Evolutionary conservation across 768 basidiomycete genomes (phyloP).

Genomic region (Leucosporidium creatinivorum): DNA sequence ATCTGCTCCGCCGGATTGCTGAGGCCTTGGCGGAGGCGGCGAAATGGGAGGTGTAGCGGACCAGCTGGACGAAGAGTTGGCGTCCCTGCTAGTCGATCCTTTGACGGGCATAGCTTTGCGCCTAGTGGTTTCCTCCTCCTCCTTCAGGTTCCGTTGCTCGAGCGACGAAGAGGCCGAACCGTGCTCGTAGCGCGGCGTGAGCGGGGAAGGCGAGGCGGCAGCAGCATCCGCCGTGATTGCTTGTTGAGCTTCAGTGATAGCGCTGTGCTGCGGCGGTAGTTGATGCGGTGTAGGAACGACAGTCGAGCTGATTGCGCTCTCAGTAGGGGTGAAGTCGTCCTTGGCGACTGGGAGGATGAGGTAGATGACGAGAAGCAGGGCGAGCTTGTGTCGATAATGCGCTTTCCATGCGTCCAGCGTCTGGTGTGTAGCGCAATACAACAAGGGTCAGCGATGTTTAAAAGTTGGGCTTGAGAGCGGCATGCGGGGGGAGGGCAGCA

Average conservation of each 20-base stretch:
- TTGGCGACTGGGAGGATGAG: background rate
- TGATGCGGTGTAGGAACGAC: background rate
- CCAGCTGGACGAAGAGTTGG: constrained; percentile 2
- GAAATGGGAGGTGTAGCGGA: background rate
- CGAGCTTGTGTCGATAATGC: background rate
- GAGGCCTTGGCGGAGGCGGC: background rate
- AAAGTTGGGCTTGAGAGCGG: too few species aligned
- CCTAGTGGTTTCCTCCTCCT: too few species aligned
- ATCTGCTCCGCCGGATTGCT: background rate
- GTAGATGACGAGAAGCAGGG: background rate
- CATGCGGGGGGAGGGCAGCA: too few species aligned
- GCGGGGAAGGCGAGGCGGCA: background rate
- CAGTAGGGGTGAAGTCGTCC: background rate
- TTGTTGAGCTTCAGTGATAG: background rate
- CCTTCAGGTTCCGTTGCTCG: too few species aligned
- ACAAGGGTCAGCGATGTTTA: background rate
- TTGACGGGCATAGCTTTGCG: background rate
- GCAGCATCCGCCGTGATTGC: background rate
- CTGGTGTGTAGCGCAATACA: background rate
- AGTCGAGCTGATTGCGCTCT: background rate
- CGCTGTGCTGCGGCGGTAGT: background rate
- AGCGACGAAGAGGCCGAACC: background rate
- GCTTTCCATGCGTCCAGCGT: background rate
- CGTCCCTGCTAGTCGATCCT: background rate
- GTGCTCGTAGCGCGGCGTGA: background rate